Evolutionary conservation across 305 asterid genomes (phyloP).

Genomic region (Ajuga reptans): DNA sequence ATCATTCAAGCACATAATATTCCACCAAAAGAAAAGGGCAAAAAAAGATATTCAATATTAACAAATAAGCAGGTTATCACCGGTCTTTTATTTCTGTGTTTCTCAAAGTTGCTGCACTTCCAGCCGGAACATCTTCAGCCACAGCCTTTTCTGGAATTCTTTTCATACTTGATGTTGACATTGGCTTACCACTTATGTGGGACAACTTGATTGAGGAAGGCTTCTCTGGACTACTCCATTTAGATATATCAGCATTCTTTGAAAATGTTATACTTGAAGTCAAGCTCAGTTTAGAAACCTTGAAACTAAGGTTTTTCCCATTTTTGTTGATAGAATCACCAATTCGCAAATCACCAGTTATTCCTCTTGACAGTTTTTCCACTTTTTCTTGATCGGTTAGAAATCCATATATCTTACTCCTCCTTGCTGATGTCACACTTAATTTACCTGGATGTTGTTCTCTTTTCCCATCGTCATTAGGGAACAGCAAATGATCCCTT

Average conservation of each 20-base stretch:
- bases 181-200: constrained; percentile 18
- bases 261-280: constrained; percentile 15
- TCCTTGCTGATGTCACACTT: constrained; percentile 26
- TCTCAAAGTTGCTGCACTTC: constrained; percentile 21
- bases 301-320: constrained; percentile 17
- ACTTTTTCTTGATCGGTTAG: constrained; percentile 27
- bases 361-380: constrained; percentile 20
- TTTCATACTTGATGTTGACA: constrained; percentile 17
- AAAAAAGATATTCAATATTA: constrained; percentile 3
- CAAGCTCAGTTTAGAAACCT: constrained; percentile 20
- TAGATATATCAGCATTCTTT: constrained; percentile 15
- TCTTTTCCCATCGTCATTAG: constrained; percentile 30
- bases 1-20: constrained; percentile 18
- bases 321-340: constrained; percentile 24
- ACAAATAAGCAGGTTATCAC: constrained; percentile 32
- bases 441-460: constrained; percentile 25
- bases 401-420: constrained; percentile 46
- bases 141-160: constrained; percentile 18
- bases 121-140: constrained; percentile 19
- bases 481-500: constrained; percentile 66
- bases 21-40: constrained; percentile 16
- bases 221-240: constrained; percentile 22
- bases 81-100: constrained; percentile 36
- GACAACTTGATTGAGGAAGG: constrained; percentile 26
- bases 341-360: constrained; percentile 13